Evolutionary conservation across 2,329 filamentous ascomycete species (phyloP).

Genomic region (Aureobasidium pullulans): DNA sequence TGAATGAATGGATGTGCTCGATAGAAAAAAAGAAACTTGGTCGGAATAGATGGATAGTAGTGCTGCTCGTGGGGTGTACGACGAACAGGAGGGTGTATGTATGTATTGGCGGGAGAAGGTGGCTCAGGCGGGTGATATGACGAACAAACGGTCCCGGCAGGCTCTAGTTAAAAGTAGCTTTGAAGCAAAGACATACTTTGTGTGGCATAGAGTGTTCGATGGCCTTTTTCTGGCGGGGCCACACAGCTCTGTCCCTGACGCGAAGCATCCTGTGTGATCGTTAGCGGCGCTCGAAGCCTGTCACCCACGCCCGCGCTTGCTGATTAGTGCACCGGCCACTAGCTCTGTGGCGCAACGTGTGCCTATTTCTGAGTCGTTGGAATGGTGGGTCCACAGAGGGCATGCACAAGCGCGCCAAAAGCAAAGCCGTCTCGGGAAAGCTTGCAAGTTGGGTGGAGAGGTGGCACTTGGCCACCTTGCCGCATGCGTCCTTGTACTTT

Average conservation of each 20-base stretch:
- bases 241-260: constrained; percentile 13
- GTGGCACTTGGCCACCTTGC: constrained; percentile 10
- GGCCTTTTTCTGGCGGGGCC: constrained; percentile 12
- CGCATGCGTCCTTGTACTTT: constrained; percentile 11
- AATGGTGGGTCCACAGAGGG: constrained; percentile 13
- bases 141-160: constrained; percentile 13
- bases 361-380: constrained; percentile 15
- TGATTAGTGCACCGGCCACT: constrained; percentile 10
- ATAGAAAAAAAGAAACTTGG: background rate
- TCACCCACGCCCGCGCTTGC: constrained; percentile 13
- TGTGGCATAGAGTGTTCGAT: constrained; percentile 14
- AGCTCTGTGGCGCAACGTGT: constrained; percentile 13
- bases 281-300: constrained; percentile 13
- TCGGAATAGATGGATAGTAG: constrained; percentile 7
- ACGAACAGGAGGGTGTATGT: constrained; percentile 13
- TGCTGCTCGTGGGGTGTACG: background rate
- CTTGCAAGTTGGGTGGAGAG: background rate
- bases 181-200: constrained; percentile 12
- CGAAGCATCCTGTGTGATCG: constrained; percentile 10
- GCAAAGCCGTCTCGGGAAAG: constrained; percentile 12
- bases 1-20: constrained; percentile 9
- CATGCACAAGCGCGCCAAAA: constrained; percentile 14
- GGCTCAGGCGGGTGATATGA: constrained; percentile 13
- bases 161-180: constrained; percentile 13
- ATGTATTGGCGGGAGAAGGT: constrained; percentile 13